Base-by-base conservation (phyloP, 2,329 filamentous ascomycete species). In the Leptographium procerum region DNA sequence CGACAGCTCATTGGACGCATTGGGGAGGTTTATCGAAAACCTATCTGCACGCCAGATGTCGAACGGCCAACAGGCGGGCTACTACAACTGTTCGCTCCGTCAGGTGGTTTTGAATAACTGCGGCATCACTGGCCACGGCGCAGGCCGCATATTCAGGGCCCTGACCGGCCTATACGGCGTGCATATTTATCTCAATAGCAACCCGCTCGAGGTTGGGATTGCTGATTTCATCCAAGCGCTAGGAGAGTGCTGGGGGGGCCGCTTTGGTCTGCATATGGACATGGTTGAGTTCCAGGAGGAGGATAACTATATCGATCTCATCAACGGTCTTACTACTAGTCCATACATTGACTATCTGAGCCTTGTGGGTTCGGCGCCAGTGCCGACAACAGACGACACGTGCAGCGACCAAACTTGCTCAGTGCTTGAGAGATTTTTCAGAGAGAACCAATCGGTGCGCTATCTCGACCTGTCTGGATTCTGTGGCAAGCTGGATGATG, bases 251-350 rank as follows among this genome's bases (percentile, higher is more conserved):
- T 73, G 75, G 61, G 57, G 60, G 3, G 77, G 77, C 1, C 79
- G 79, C 0, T 75, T 72, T 61, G 75, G 73, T 28, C 68, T 83
- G 26, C 77, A 78, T 61, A 67, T 82, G 61, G 77, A 81, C 61
- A 82, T 83, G 79, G 70, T 82, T n/a, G 78, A 82, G 61, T 82
- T 83, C 62, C 70, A 71, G 24, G 68, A 75, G 45, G 80, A 82
- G 64, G 66, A 66, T 11, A 80, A 74, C 64, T 83, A 79, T 62
- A 72, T 79, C 57, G 73, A 73, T 57, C 71, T 83, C 5, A 67
- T 83, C 60, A 70, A 68, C 19, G 77, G 79, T 2, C 68, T 83
- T 55, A 73, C 79, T 0, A 64, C 71, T n/a, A 80, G 79, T 60
- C 73, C 69, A 14, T 74, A 76, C 5, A 77, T 83, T 51, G 69